Evolutionary conservation across 2,329 filamentous ascomycete species (phyloP), one percentile per base, ranked within the genome.

Genomic region (Aspergillus jensenii): DNA sequence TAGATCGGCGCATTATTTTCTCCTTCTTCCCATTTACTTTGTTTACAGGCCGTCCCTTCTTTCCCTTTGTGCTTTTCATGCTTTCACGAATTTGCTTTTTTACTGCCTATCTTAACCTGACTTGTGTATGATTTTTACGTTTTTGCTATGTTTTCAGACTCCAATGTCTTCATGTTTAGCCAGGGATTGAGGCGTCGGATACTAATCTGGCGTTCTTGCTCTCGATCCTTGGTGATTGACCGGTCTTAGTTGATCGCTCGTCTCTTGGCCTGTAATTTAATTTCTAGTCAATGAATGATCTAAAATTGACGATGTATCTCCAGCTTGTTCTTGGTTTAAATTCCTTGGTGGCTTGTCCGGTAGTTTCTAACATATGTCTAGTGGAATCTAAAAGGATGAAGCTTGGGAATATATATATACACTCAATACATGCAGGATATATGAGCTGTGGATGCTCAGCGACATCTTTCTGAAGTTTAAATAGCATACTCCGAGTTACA

Each of bases 21-120:
- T 55, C 44, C 52, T 57, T 46, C 39, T 50, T 44, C 27, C 33
- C 31, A 46, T 55, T 59, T 60, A 59, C 17, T 45, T 41, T n/a
- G 14, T 62, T 61, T 67, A 62, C 64, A 65, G 60, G 61, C 59
- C 59, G 52, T 61, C 56, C 56, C 55, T 60, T 66, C 61, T 37
- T 60, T 64, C 57, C 49, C 54, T 53, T 61, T 58, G 52, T 52
- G 41, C 21, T 50, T 58, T 63, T 55, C 59, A 60, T 59, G 46
- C 50, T 47, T 54, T 17, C 37, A 51, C 49, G 43, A 31, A 27
- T 37, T 33, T 27, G 52, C 54, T 21, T 62, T 46, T 25, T 31
- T 14, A 37, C 17, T 53, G 21, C 54, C 44, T 35, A n/a, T 48
- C 40, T 17, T 58, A 56, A 53, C 53, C 48, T 58, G 59, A 56